Percentiles rank a stretch among this genome's conserved stretches.
Conservation (phyloP, 192 early-diverging fungal species). For the Coemansia sp. region DNA sequence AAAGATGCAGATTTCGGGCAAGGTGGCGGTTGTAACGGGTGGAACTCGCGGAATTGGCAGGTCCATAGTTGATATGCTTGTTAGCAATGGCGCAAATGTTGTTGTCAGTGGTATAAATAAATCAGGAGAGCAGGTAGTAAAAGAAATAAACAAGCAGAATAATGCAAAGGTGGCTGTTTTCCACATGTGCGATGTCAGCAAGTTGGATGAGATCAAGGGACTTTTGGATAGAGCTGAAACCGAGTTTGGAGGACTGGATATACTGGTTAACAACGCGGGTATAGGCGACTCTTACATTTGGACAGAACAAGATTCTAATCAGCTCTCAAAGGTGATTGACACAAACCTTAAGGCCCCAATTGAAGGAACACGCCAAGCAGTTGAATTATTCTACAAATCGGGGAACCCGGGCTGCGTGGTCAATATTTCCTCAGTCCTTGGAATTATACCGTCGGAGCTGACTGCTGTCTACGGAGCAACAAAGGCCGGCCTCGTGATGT, state of each 20-base stretch:
- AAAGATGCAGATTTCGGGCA: slow-evolving; percentile 31
- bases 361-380: slow-evolving; percentile 64
- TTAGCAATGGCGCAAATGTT: slow-evolving; percentile 58
- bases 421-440: slow-evolving; percentile 68
- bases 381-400: slow-evolving; percentile 54
- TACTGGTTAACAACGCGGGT: slow-evolving; percentile 61
- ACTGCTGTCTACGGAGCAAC: slow-evolving; percentile 70
- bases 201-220: slow-evolving; percentile 22
- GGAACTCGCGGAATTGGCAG: slow-evolving; percentile 64
- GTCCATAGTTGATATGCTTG: slow-evolving; percentile 56
- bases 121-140: slow-evolving; percentile 40
- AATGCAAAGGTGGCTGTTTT: slow-evolving; percentile 22
- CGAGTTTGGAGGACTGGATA: slow-evolving; percentile 58
- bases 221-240: slow-evolving; percentile 37
- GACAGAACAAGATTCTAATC: slow-evolving; percentile 41
- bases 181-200: slow-evolving; percentile 54
- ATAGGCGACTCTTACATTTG: slow-evolving; percentile 38
- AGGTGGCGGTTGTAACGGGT: slow-evolving; percentile 66
- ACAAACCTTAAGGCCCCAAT: slow-evolving; percentile 75
- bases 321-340: slow-evolving; percentile 58
- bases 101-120: slow-evolving; percentile 58
- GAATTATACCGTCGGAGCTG: slow-evolving; percentile 39
- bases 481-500: slow-evolving; percentile 65
- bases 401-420: slow-evolving; percentile 60
- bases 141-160: slow-evolving; percentile 11